These are phyloP conservation scores for Pochonia chlamydosporia DNA, from an alignment of 2,329 filamentous ascomycete genomes.

Conservation along the genomic window DNA sequence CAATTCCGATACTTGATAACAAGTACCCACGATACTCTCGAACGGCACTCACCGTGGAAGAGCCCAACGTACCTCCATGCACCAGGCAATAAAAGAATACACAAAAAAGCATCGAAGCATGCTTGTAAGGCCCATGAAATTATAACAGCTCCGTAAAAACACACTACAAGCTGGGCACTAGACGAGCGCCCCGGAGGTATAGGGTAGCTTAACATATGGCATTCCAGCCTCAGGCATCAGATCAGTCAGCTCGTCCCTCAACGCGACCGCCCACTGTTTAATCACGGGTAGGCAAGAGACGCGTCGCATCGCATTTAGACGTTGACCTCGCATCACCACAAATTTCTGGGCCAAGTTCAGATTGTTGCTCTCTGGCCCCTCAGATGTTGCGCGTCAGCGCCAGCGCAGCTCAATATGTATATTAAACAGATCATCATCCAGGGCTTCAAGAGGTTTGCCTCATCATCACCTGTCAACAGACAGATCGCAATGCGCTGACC, in stretches of 20 bases:
- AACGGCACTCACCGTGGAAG: too few relatives aligned
- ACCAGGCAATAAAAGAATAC: too few relatives aligned
- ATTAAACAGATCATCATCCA: slow-evolving; percentile 99
- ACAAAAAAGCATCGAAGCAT: too few relatives aligned
- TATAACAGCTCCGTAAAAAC: too few relatives aligned
- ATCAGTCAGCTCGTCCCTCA: neutral
- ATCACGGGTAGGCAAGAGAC: slow-evolving; percentile 6
- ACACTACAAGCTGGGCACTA: too few relatives aligned
- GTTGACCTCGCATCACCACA: neutral
- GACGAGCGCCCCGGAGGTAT: too few relatives aligned
- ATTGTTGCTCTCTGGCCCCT: slow-evolving; percentile 18
- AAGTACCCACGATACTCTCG: too few relatives aligned
- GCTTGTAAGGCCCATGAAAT: too few relatives aligned
- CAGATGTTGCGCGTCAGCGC: slow-evolving; percentile 33
- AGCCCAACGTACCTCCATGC: too few relatives aligned
- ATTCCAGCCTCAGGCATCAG: slow-evolving; percentile 7
- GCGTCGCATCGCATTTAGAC: slow-evolving; percentile 6
- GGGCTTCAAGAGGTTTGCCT: slow-evolving; percentile 89
- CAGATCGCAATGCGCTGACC: slow-evolving; percentile 14
- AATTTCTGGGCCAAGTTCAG: slow-evolving; percentile 3
- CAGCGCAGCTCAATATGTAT: slow-evolving; percentile 62
- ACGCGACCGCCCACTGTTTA: slow-evolving; percentile 4
- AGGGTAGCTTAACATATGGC: neutral
- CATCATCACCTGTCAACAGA: neutral
- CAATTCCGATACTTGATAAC: too few relatives aligned